These are phyloP conservation scores for Colletotrichum limetticola DNA, from an alignment of 2,329 filamentous ascomycete species.

Conservation along the genomic window DNA sequence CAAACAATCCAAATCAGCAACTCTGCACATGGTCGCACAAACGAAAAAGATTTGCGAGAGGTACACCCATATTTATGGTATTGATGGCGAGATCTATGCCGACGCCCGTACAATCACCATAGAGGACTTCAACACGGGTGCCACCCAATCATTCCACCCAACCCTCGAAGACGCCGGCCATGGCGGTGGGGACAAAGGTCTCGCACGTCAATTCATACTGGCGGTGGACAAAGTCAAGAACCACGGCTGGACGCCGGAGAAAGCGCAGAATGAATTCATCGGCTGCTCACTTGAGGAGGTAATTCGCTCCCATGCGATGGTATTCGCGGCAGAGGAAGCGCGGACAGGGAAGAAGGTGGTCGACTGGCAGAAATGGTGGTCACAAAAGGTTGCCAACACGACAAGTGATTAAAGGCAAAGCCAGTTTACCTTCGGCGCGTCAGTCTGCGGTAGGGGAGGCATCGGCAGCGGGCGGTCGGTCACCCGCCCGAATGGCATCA, in stretches of 20 bases:
- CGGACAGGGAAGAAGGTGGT: conserved; percentile 76
- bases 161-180: conserved; percentile 33
- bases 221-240: conserved; percentile 86
- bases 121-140: conserved; percentile 59
- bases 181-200: conserved; percentile 49
- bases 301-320: conserved; percentile 89
- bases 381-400: conserved; percentile 42
- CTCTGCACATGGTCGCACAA: conserved; percentile 94
- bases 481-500: not conserved
- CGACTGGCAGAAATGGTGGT: conserved; percentile 83
- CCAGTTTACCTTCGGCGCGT: not conserved
- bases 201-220: conserved; percentile 83
- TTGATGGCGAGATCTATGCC: conserved; percentile 85
- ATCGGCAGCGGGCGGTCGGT: not conserved
- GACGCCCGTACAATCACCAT: conserved; percentile 82
- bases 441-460: not conserved
- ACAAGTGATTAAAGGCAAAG: not conserved
- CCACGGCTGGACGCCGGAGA: conserved; percentile 70
- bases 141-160: conserved; percentile 28
- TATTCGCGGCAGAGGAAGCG: conserved; percentile 94
- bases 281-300: conserved; percentile 89
- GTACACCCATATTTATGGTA: conserved; percentile 87
- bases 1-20: conserved; percentile 74
- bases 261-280: conserved; percentile 80
- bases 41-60: conserved; percentile 89